Percentiles rank a stretch among this genome's conserved stretches.
Evolutionary conservation across 768 basidiomycete genomes (phyloP).

Genomic region (Leccinum subgranulosum): DNA sequence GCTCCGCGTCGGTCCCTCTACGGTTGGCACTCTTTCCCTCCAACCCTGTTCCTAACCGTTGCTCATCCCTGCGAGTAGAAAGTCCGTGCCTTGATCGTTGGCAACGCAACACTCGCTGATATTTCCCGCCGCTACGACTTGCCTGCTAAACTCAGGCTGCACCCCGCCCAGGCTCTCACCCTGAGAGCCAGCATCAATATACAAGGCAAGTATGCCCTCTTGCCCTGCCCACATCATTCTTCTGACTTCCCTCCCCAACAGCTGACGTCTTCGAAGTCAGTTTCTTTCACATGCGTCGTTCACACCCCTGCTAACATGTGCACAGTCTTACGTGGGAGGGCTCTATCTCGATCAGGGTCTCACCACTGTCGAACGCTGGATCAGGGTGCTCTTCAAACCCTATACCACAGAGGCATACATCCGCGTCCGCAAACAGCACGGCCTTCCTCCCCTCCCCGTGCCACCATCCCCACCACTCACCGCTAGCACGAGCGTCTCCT

Average conservation of each 20-base stretch:
- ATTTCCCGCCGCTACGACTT: conserved; percentile 68
- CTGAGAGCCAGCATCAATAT: conserved; percentile 65
- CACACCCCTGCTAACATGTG: conserved; percentile 1
- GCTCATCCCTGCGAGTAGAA: conserved; percentile 45
- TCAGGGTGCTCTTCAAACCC: conserved; percentile 58
- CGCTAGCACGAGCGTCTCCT: conserved; percentile 18
- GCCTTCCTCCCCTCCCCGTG: conserved; percentile 47
- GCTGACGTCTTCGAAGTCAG: conserved; percentile 79
- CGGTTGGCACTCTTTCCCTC: conserved; percentile 32
- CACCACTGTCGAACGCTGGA: conserved; percentile 53
- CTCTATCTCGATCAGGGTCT: conserved; percentile 71
- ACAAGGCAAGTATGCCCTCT: conserved; percentile 50
- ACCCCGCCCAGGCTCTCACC: conserved; percentile 71
- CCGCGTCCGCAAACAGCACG: conserved; percentile 63
- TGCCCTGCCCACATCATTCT: background rate
- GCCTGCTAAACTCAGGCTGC: conserved; percentile 57
- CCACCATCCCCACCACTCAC: conserved; percentile 20
- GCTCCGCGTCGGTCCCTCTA: conserved; percentile 73
- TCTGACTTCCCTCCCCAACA: conserved; percentile 25
- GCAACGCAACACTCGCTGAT: conserved; percentile 67
- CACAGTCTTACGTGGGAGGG: conserved; percentile 76
- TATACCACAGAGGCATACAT: conserved; percentile 62
- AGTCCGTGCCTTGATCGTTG: conserved; percentile 73
- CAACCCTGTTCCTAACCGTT: too few relatives aligned
- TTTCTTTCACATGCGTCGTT: background rate